phyloP scores from a whole-genome alignment of 139 green algal genomes.

The Micromonas commoda region DNA sequence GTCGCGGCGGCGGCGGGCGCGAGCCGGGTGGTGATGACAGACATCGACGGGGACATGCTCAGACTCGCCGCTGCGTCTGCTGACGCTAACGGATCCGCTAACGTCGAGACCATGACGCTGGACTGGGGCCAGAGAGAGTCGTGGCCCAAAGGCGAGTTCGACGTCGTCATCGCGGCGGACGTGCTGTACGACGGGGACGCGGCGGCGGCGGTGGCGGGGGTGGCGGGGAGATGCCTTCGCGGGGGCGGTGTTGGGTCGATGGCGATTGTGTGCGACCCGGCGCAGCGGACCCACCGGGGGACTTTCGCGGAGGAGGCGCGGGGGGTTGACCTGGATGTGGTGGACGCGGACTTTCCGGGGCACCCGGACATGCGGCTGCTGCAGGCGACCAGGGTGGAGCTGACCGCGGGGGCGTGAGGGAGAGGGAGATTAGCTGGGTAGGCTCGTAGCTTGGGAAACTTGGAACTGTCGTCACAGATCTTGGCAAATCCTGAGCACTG shows the following conservation, averaged over 20 bases:
- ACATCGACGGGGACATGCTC: not conserved
- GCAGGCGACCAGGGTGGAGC: conserved; percentile 34
- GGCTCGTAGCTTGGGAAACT: too few species aligned
- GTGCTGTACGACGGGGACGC: conserved; percentile 6
- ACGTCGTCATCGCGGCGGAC: not conserved
- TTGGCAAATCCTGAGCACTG: too few species aligned
- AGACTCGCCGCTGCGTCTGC: not conserved
- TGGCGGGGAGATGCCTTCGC: not conserved
- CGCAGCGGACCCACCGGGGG: not conserved
- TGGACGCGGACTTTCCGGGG: conserved; percentile 42
- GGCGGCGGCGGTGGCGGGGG: not conserved
- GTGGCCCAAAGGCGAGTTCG: not conserved
- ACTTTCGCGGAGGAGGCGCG: not conserved
- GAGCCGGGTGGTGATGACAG: not conserved
- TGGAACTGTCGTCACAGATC: too few species aligned
- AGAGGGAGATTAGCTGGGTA: too few species aligned
- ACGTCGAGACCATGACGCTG: not conserved
- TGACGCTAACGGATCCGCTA: not conserved
- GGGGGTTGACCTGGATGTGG: not conserved
- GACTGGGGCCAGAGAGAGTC: not conserved
- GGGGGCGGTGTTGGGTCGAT: not conserved
- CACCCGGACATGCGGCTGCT: conserved; percentile 71
- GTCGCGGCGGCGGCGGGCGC: not conserved
- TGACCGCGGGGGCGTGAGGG: not conserved
- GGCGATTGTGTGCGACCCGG: not conserved